phyloP scores from a whole-genome alignment of 176 grass and related monocot genomes.

The Urochloa ruziziensis region DNA sequence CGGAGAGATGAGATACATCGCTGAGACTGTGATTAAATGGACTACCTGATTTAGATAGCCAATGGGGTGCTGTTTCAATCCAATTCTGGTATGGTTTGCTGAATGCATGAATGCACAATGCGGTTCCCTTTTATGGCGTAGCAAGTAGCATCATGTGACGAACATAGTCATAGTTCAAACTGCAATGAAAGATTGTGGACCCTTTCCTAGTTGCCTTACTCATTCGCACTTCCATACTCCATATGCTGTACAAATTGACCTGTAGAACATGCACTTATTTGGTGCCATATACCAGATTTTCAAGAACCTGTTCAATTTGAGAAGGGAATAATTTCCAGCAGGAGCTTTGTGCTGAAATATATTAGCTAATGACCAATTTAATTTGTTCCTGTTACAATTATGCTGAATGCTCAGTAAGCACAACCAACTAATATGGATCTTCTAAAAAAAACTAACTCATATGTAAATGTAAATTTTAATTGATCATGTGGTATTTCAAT shows the following conservation, averaged over 20 bases:
- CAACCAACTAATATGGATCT: neutral
- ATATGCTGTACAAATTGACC: neutral
- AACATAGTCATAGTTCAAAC: neutral
- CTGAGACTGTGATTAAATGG: neutral
- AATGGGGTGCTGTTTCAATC: neutral
- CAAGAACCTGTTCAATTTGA: neutral
- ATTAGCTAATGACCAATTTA: neutral
- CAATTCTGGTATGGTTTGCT: neutral
- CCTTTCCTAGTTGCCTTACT: neutral
- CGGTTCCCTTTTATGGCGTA: neutral
- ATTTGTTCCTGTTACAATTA: neutral
- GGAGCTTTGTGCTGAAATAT: neutral
- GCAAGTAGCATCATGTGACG: neutral
- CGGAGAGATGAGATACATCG: neutral
- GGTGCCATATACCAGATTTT: neutral
- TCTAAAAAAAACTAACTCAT: too few species aligned
- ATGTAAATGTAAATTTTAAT: neutral
- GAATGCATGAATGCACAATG: neutral
- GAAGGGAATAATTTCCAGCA: neutral
- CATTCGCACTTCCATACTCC: neutral
- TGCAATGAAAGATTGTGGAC: neutral
- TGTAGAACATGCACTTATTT: neutral
- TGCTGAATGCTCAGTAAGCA: neutral
- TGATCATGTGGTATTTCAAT: neutral
- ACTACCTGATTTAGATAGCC: neutral